phyloP scores from a whole-genome alignment of 345 rosid genomes.

The Dovyalis caffra region DNA sequence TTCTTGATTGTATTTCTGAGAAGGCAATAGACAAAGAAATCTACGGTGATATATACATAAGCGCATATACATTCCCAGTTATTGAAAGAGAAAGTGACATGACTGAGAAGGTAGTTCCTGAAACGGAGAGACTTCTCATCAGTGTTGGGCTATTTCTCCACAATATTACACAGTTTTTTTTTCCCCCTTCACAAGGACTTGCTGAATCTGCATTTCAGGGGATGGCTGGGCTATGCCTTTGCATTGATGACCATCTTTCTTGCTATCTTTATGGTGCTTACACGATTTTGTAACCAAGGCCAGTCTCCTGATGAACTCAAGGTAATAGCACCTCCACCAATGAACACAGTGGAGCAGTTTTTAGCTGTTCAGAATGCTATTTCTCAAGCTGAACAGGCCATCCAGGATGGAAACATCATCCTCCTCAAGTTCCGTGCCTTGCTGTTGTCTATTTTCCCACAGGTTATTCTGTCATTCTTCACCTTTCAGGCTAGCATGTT shows the following conservation, averaged over 20 bases:
- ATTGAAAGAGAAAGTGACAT: too few relatives aligned
- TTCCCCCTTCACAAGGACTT: background rate
- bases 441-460: constrained; percentile 67
- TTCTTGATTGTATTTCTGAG: too few relatives aligned
- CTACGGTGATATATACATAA: too few relatives aligned
- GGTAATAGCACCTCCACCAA: constrained; percentile 76
- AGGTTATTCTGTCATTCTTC: constrained; percentile 39
- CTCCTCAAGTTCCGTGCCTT: constrained; percentile 90
- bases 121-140: too few relatives aligned
- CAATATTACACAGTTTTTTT: background rate
- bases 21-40: too few relatives aligned
- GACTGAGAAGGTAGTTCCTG: too few relatives aligned
- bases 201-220: constrained; percentile 37
- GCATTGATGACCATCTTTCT: constrained; percentile 44
- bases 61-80: too few relatives aligned
- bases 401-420: constrained; percentile 78
- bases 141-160: background rate
- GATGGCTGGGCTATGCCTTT: constrained; percentile 65
- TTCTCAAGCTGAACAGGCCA: constrained; percentile 68
- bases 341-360: constrained; percentile 95
- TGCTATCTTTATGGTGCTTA: constrained; percentile 66
- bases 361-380: constrained; percentile 85
- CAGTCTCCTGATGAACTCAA: constrained; percentile 52
- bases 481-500: background rate
- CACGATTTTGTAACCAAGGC: constrained; percentile 59